Base-by-base conservation (phyloP, 2,329 filamentous ascomycete species). In the Calonectria fujianensis region DNA sequence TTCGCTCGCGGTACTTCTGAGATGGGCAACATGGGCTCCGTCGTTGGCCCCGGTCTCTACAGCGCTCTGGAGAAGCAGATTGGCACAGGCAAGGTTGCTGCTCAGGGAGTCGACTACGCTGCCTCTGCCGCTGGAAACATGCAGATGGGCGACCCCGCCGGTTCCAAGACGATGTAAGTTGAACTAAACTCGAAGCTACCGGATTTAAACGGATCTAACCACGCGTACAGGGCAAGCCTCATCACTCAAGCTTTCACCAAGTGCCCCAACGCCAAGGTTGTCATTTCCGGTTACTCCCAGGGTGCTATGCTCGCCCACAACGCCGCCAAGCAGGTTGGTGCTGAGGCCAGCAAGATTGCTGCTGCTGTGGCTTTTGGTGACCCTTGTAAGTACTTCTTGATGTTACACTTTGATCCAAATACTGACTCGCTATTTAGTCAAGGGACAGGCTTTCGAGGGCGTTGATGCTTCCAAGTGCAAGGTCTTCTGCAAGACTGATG, bases 1-100 rank as follows among this genome's bases (percentile, higher is more conserved):
- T 91, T 90, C 76, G 90, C 90, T 18, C 87, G 90, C 24, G 90
- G 90, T 10, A 91, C 90, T 4, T 87, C 86, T 5, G 89, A 91
- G 81, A 54, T 76, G 1, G 89, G 89, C 54, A 91, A 90, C 77
- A 87, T 91, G 65, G 90, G 90, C 31, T 80, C 79, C 29, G 75
- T 87, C 6, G 85, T 87, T 2, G 90, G 90, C 0, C 89, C 89
- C 1, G 86, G 88, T 1, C 88, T 91, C 77, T 88, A 89, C 74
- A 82, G 86, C 50, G 85, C 86, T 3, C 80, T 91, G 1, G 84
- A 84, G 11, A 64, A 79, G 8, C 79, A 82, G 64, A 82, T 90
- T 73, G 88, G 57, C 57, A 63, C 86, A 20, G 83, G 82, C 50
- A 86, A 87, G 70, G 80, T 91, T 10, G 87, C 87, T 3, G 85